Percentiles rank a stretch among this genome's conserved stretches.
These are phyloP conservation scores for Leccinum subrobustum DNA, from an alignment of 1,284 basidiomycete genomes.

Conservation along the genomic window DNA sequence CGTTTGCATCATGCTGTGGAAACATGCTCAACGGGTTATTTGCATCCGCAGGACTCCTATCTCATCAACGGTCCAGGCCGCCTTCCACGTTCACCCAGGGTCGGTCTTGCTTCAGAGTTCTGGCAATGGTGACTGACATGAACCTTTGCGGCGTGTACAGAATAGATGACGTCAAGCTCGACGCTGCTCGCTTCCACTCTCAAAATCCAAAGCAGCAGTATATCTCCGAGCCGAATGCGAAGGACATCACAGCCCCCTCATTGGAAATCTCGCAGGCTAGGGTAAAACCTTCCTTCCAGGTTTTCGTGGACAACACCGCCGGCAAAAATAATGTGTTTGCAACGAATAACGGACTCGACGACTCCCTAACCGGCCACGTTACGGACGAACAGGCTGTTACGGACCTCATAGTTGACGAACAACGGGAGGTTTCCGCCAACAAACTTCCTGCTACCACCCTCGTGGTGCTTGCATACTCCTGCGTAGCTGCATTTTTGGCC, in stretches of 20 bases:
- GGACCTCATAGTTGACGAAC: background rate
- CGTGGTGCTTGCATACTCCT: slow-evolving; percentile 38
- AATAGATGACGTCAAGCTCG: slow-evolving; percentile 14
- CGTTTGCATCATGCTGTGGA: slow-evolving; percentile 8
- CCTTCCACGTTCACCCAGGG: slow-evolving; percentile 40
- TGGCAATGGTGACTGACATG: slow-evolving; percentile 10
- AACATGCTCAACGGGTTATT: slow-evolving; percentile 14
- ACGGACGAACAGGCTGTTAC: background rate
- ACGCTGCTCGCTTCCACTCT: slow-evolving; percentile 15
- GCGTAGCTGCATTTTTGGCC: slow-evolving; percentile 37
- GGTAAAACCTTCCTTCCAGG: background rate
- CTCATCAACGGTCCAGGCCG: slow-evolving; percentile 33
- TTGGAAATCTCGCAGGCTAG: slow-evolving; percentile 2
- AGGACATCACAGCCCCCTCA: slow-evolving; percentile 7
- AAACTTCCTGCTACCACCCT: slow-evolving; percentile 15
- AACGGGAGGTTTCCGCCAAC: background rate
- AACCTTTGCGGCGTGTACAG: slow-evolving; percentile 12
- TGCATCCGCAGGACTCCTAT: slow-evolving; percentile 10
- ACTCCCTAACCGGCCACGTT: background rate
- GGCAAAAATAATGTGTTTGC: background rate
- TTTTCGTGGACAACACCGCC: background rate
- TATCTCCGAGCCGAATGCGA: slow-evolving; percentile 4
- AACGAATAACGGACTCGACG: background rate
- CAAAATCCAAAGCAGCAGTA: slow-evolving; percentile 10
- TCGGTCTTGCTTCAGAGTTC: slow-evolving; percentile 28